These are phyloP conservation scores for Vitis rotundifolia DNA, from an alignment of 164 flowering plant genomes.

Conservation along the genomic window DNA sequence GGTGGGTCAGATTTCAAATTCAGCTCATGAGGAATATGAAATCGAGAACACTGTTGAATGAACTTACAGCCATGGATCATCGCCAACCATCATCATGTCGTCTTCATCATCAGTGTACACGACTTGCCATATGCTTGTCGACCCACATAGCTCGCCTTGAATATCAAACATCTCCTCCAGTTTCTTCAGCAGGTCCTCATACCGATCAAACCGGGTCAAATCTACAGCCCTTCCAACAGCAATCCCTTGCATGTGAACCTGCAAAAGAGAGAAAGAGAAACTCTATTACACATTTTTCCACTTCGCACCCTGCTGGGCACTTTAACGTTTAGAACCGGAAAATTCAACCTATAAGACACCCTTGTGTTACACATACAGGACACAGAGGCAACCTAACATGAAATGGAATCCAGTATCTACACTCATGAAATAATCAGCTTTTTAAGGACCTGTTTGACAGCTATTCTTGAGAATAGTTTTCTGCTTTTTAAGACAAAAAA, in stretches of 20 bases:
- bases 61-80: conserved; percentile 96
- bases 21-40: background rate
- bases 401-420: no score
- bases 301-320: no score
- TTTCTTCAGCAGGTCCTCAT: conserved; percentile 70
- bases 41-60: background rate
- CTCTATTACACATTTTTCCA: no score
- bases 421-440: no score
- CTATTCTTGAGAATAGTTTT: no score
- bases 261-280: background rate
- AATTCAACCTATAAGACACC: no score
- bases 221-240: conserved; percentile 93
- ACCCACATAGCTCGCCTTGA: conserved; percentile 72
- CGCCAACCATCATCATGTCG: conserved; percentile 98
- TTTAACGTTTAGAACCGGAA: no score
- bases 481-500: no score
- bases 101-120: conserved; percentile 91
- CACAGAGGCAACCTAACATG: background rate
- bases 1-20: no score
- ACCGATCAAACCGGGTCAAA: conserved; percentile 59
- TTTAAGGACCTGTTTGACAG: no score
- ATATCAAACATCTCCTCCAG: conserved; percentile 89
- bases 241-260: conserved; percentile 94
- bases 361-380: no score
- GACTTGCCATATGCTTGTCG: conserved; percentile 78